Base-by-base conservation (phyloP, 2,329 filamentous ascomycete species). In the Acephala macrosclerotiorum region DNA sequence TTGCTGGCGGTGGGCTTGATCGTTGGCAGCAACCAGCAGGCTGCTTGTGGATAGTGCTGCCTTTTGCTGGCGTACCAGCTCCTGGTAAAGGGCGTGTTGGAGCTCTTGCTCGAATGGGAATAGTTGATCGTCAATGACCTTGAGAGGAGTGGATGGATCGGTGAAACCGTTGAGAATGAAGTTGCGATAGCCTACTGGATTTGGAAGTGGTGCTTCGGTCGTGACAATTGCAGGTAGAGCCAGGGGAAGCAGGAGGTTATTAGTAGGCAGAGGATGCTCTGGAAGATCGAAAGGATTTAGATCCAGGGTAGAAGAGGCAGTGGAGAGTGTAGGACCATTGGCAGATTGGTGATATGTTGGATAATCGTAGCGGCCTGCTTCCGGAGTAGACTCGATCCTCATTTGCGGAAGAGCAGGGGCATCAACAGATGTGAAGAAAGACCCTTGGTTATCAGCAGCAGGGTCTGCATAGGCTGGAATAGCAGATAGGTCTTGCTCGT, bases 101-200 rank as follows among this genome's bases (percentile, higher is more conserved):
- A 71, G 61, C 49, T 65, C 49, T 9, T 57, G 33, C 35, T 63
- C 45, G 29, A 73, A 70, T 1, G 66, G 68, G 55, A 25, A 58
- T 20, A 51, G 47, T 20, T 63, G 35, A 9, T 53, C 38, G 40
- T 74, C 72, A 22, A 74, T 72, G 51, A 73, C 47, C 18, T 53
- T 60, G 26, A 74, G 67, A 38, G 72, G 67, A 3, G 63, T 65
- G 9, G 36, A 51, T 33, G 71, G 58, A 36, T 47, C 53, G 2
- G 47, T 63, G 25, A 73, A 73, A 4, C 47, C 16, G 22, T 68
- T 68, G 45, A 73, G 63, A 45, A 73, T 65, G 9, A 11, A 38
- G 33, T 68, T 68, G 20, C 42, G 56, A 35, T 65, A 65, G 20
- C n/a, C 45, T 49, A 49, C n/a, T 49, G n/a, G 45, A 9, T 12